A percentile compares a stretch with the other conserved stretches of the same genome.
Conservation (phyloP, 1,284 basidiomycete genomes). For the Pyrrhoderma lamaoense region DNA sequence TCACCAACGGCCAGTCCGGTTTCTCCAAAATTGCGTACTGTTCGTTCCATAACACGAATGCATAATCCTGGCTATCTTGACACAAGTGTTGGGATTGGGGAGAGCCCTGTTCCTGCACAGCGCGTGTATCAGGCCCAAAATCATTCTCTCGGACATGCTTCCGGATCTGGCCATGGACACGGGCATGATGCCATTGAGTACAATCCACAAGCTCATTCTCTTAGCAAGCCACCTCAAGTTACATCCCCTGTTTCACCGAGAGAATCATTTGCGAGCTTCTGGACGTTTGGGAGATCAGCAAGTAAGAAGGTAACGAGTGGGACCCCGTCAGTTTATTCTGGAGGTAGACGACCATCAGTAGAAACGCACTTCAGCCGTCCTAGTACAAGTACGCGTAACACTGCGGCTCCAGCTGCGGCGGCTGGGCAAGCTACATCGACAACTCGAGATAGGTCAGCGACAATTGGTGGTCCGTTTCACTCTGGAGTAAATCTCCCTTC, state of each 20-base stretch:
- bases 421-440: not conserved
- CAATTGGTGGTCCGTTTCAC: conserved; percentile 2
- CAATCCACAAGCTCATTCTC: not conserved
- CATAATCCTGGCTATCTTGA: not conserved
- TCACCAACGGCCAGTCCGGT: conserved; percentile 6
- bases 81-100: conserved; percentile 15
- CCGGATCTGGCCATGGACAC: conserved; percentile 12
- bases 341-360: conserved; percentile 7
- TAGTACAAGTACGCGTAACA: conserved; percentile 10
- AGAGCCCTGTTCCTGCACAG: conserved; percentile 15
- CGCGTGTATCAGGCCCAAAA: not conserved
- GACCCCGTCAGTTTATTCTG: not conserved
- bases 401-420: not conserved
- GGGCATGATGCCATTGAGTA: conserved; percentile 10
- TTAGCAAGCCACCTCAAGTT: not conserved
- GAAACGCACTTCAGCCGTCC: conserved; percentile 10
- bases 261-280: conserved; percentile 15
- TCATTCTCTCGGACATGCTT: conserved; percentile 8
- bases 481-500: not conserved
- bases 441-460: conserved; percentile 14
- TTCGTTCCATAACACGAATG: conserved; percentile 1
- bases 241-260: conserved; percentile 1
- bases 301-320: conserved; percentile 6
- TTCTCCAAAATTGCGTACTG: not conserved
- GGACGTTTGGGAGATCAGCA: conserved; percentile 15